Evolutionary conservation across 805 yeast species (phyloP).

Genomic region (Starmerella tilneyi): DNA sequence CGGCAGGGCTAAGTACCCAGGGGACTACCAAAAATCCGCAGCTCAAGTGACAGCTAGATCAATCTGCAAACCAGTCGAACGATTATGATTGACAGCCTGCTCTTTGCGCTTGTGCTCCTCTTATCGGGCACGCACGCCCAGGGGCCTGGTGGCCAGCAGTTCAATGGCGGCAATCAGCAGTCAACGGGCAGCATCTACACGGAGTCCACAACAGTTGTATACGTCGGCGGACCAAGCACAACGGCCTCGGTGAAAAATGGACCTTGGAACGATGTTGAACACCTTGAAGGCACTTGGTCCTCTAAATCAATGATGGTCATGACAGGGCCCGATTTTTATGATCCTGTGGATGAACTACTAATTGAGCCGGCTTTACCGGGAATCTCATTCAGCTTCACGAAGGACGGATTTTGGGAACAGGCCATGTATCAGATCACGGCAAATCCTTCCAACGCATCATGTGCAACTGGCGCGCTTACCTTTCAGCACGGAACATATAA

Average conservation of each 20-base stretch:
- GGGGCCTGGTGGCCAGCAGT: constrained; percentile 5
- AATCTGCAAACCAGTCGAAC: neutral
- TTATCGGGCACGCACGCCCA: neutral
- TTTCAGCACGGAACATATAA: constrained; percentile 85
- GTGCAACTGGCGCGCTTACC: constrained; percentile 72
- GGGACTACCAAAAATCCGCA: neutral
- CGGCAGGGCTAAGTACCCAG: too few relatives aligned
- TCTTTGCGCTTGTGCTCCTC: neutral
- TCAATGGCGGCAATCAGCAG: constrained; percentile 6
- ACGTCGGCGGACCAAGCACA: constrained; percentile 1
- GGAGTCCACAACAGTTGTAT: constrained; percentile 3
- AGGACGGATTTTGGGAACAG: constrained; percentile 83
- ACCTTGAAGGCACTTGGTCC: constrained; percentile 82
- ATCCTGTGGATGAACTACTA: constrained; percentile 87
- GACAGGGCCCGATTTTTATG: constrained; percentile 90
- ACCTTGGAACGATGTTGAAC: constrained; percentile 25
- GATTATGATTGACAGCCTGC: constrained; percentile 5
- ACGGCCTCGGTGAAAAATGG: constrained; percentile 20
- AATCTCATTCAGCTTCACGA: constrained; percentile 81
- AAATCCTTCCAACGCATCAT: constrained; percentile 45
- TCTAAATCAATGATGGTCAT: constrained; percentile 88
- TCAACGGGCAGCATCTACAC: constrained; percentile 2
- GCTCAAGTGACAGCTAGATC: neutral
- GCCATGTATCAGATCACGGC: constrained; percentile 64
- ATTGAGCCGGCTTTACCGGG: constrained; percentile 97